Evolutionary conservation across 495 filamentous ascomycete genomes (phyloP), one percentile per base, ranked within the genome.

Genomic region (Bacidia gigantensis): DNA sequence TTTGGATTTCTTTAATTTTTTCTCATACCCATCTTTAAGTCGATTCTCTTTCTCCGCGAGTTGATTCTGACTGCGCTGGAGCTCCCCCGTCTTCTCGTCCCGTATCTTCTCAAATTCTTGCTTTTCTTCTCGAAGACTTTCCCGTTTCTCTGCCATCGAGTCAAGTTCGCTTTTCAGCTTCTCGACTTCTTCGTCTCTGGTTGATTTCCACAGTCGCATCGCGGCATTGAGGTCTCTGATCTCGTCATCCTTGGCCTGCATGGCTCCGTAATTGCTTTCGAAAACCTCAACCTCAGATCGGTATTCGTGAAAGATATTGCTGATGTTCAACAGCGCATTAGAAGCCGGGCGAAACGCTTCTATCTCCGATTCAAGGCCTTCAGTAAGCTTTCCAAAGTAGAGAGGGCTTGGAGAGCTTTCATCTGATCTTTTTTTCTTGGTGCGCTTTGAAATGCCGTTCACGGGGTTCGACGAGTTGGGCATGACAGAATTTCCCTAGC

Each of bases 111-210:
- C 41, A 44, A 44, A 44, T 44, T 44, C 41, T 44, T 44, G 41
- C 41, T 44, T 44, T 44, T 44, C 41, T 44, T 44, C 41, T 44
- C 41, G 41, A 44, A 44, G 41, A 44, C 12, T 44, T 44, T 44
- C 20, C 9, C 41, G 41, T 44, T 44, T 17, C 41, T 44, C 41
- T 44, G 41, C 41, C 41, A 44, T 44, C 41, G 41, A 44, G 41
- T n/a, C 41, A 17, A 44, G 41, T 22, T 44, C 41, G 41, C 41
- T 44, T 17, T 44, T 44, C 17, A 44, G 41, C 20, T 44, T 44
- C 41, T 44, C 41, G 41, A 44, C 41, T 44, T 44, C 41, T n/a
- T 44, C 41, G 20, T 44, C 41, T 44, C 41, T 44, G 41, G 41
- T 22, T 44, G 41, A 44, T 44, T 44, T 44, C 41, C 41, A 44